A percentile compares a stretch with the other conserved stretches of the same genome.
These are phyloP conservation scores for Marasmius oreades DNA, from an alignment of 1,284 basidiomycete species.

Conservation along the genomic window DNA sequence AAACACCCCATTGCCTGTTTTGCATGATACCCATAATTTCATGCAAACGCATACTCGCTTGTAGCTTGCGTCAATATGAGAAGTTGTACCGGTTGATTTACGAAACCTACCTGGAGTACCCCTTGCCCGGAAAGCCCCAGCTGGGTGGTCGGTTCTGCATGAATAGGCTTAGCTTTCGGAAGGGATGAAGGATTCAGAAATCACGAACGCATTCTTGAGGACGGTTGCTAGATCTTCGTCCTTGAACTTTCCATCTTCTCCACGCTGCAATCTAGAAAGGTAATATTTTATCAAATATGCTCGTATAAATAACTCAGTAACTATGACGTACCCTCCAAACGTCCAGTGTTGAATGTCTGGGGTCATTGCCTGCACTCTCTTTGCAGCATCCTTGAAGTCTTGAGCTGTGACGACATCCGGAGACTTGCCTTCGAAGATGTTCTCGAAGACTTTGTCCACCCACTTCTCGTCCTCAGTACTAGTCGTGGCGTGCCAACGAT, in stretches of 20 bases:
- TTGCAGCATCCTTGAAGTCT: conserved; percentile 58
- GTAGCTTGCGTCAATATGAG: neutral
- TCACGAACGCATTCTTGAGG: conserved; percentile 63
- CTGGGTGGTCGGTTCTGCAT: conserved; percentile 66
- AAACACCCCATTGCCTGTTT: conserved; percentile 73
- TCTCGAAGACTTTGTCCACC: conserved; percentile 45
- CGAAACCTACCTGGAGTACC: conserved; percentile 55
- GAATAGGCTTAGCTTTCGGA: neutral
- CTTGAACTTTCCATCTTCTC: conserved; percentile 59
- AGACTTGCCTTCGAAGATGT: conserved; percentile 52
- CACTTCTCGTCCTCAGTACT: conserved; percentile 61
- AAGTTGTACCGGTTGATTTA: too few species aligned
- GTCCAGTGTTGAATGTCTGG: conserved; percentile 63
- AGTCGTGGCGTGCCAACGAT: conserved; percentile 36
- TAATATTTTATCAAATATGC: neutral
- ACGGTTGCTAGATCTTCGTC: conserved; percentile 70
- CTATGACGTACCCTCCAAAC: conserved; percentile 49
- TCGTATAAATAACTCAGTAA: neutral
- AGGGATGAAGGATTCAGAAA: neutral
- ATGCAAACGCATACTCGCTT: conserved; percentile 64
- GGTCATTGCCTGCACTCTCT: conserved; percentile 34
- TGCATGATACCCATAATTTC: conserved; percentile 83
- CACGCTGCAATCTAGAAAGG: conserved; percentile 51
- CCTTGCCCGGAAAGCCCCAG: conserved; percentile 75
- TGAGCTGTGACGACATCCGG: conserved; percentile 49